Evolutionary conservation across 768 basidiomycete genomes (phyloP), one percentile per base, ranked within the genome.

Genomic region (Boletales sp.): DNA sequence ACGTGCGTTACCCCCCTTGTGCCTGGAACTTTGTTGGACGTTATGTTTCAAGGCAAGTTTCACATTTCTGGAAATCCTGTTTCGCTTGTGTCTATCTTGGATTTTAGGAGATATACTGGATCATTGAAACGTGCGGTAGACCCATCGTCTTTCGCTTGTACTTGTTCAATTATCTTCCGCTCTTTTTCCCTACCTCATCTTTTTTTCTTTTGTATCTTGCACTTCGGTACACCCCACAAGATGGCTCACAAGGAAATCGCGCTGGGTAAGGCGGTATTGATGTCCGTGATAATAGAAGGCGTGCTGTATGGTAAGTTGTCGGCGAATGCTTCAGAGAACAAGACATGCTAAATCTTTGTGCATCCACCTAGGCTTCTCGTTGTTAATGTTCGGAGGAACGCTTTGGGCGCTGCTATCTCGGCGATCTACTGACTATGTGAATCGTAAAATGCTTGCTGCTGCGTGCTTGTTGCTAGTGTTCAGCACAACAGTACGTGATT

Each of bases 361-460:
- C 13, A 4, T 13, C 5, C 12, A 19, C 0, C 13, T n/a, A 72
- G 70, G 70, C 0, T 68, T 71, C 47, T 72, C 69, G 5, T 30
- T 69, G 24, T 46, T 71, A 35, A 70, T 72, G 70, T 72, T 69
- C 50, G 57, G 59, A 8, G 59, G 55, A 3, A 66, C 68, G 1
- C 38, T 72, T 11, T 65, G 62, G 56, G 57, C 50, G 1, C 32
- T 70, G n/a, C 31, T 50, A 7, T 44, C 40, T 21, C 45, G 46
- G 17, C 53, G 31, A 9, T 32, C 46, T 8, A 45, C 45, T 9
- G 18, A 31, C 10, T 32, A 37, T 7, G 29, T 69, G 40, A 62
- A 69, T 40, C 30, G 9, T 5, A 51, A 40, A 19, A 64, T 65
- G 60, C 4, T 68, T 3, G 15, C 40, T 5, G 58, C 55, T 12